Percentiles rank a stretch among this genome's conserved stretches.
Evolutionary conservation across 202 grass and related monocot species (phyloP).

Genomic region (Sporobolus alterniflorus): DNA sequence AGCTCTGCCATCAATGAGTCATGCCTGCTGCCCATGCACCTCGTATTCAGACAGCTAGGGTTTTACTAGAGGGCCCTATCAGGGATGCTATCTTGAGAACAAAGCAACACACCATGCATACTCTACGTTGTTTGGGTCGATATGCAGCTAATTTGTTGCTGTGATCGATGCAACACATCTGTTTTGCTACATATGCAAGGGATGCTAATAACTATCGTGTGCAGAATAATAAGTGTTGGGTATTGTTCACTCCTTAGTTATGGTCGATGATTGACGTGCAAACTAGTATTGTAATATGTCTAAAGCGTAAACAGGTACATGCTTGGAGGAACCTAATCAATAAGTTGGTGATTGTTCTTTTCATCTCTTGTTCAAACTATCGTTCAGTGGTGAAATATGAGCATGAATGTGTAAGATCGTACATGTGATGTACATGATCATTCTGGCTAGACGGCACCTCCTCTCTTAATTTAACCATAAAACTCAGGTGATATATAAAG

Average conservation of each 20-base stretch:
- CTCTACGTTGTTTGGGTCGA: conserved; percentile 27
- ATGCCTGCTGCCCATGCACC: conserved; percentile 32
- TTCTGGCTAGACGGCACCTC: no score
- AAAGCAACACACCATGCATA: conserved; percentile 44
- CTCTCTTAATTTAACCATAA: no score
- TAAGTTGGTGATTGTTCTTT: no score
- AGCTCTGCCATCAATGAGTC: conserved; percentile 19
- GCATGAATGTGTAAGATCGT: no score
- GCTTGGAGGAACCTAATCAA: no score
- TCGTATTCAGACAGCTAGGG: conserved; percentile 47
- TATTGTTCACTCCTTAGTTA: conserved; percentile 13
- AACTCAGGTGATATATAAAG: no score
- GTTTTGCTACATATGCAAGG: conserved; percentile 18
- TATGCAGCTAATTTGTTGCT: conserved; percentile 31
- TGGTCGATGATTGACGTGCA: not conserved
- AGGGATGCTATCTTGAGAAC: conserved; percentile 49
- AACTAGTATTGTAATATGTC: not conserved
- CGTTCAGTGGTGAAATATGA: no score
- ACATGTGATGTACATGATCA: no score
- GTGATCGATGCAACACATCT: conserved; percentile 6
- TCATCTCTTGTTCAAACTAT: no score
- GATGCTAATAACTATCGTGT: conserved; percentile 1
- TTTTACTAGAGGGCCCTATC: conserved; percentile 49
- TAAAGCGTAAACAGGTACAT: not conserved
- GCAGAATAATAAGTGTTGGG: conserved; percentile 27